Base-by-base conservation (phyloP, 2,329 filamentous ascomycete species). In the Fusarium temperatum region DNA sequence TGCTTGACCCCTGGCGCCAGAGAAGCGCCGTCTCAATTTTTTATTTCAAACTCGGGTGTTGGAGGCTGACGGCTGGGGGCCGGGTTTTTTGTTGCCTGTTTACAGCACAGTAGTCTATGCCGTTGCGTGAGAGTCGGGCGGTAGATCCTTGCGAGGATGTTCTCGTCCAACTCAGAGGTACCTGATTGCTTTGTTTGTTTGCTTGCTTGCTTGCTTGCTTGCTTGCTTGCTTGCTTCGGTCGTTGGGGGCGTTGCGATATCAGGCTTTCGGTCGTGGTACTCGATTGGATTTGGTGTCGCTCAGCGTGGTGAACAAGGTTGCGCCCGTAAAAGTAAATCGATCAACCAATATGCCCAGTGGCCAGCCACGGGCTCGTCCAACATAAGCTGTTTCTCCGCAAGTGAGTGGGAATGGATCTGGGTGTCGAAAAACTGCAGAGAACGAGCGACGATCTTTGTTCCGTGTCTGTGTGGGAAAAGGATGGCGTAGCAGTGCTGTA, bases 331-430 rank as follows among this genome's bases (percentile, higher is more conserved):
- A n/a, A 63, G 55, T 58, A 32, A 47, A 45, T 30, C 38, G 39
- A 61, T 39, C 41, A 65, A 45, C 64, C 38, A 51, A 56, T 66
- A 30, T 66, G 56, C 73, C 75, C 63, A 56, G 66, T 75, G 75
- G 68, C 75, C 75, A 72, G 75, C 73, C 75, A 77, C 75, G 65
- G 73, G 64, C 61, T 73, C 50, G 66, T 75, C 66, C 59, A 71
- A 58, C 62, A 71, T 65, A 73, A 73, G 66, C 59, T 54, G 53
- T 58, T 45, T 61, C 45, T 57, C 63, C 56, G 50, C 55, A 66
- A 42, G 48, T 42, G 48, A 42, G 50, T 28, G 30, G 56, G 60
- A 70, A 51, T 54, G 54, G 51, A 62, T 36, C 41, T 38, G 50
- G 18, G 45, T 61, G 36, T 60, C 54, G 42, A 55, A 75, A 75